Evolutionary conservation across 352 stramenopile species (phyloP).

Genomic region (Phytophthora colocasiae): DNA sequence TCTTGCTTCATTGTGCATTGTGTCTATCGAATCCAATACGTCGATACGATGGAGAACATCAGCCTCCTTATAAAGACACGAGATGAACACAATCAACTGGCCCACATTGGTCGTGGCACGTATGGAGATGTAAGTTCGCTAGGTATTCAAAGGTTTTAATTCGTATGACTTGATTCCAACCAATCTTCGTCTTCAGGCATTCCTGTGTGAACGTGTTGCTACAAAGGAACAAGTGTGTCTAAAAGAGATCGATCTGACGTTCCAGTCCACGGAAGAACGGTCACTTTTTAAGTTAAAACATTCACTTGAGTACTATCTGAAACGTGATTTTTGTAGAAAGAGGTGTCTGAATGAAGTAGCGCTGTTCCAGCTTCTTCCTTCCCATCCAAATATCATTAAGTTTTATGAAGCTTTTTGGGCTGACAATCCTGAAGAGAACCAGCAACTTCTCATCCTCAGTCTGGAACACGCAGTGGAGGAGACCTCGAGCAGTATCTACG

Average conservation of each 20-base stretch:
- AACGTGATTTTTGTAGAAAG: slow-evolving; percentile 17
- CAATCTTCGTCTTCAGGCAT: slow-evolving; percentile 60
- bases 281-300: slow-evolving; percentile 11
- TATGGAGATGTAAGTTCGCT: slow-evolving; percentile 58
- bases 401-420: slow-evolving; percentile 69
- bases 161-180: background rate
- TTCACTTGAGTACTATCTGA: too few relatives aligned
- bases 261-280: slow-evolving; percentile 50
- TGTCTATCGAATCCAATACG: background rate
- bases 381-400: slow-evolving; percentile 59
- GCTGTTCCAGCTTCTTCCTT: slow-evolving; percentile 53
- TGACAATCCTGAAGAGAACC: slow-evolving; percentile 4
- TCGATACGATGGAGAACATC: background rate
- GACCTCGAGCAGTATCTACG: slow-evolving; percentile 61
- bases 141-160: background rate
- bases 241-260: slow-evolving; percentile 66
- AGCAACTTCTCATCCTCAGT: slow-evolving; percentile 48
- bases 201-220: slow-evolving; percentile 40
- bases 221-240: slow-evolving; percentile 48
- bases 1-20: background rate
- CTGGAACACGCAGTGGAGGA: slow-evolving; percentile 72
- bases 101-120: slow-evolving; percentile 55
- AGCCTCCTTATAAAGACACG: slow-evolving; percentile 24
- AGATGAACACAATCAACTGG: slow-evolving; percentile 38
- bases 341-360: slow-evolving; percentile 57